Evolutionary conservation across 176 grass and related monocot genomes (phyloP).

Genomic region (Calamus simplicifolius): DNA sequence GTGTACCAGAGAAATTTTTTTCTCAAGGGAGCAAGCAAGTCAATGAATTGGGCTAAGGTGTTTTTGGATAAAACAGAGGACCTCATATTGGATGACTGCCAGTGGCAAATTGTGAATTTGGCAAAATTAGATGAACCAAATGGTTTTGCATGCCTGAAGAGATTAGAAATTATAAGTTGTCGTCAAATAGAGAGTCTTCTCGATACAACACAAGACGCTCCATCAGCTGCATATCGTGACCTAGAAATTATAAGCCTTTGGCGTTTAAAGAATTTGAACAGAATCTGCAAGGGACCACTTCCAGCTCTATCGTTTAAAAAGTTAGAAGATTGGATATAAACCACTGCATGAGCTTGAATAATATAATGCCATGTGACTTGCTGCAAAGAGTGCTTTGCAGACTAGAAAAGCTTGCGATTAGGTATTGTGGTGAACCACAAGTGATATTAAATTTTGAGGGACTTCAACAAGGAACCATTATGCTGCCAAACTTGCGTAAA

Average conservation of each 20-base stretch:
- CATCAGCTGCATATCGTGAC: conserved; percentile 1
- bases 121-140: neutral
- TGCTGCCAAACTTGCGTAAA: conserved; percentile 1
- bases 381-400: conserved; percentile 12
- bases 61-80: conserved; percentile 10
- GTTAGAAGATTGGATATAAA: conserved; percentile 5
- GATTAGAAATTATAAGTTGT: conserved; percentile 7
- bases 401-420: neutral
- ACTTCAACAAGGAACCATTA: neutral
- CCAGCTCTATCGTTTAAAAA: conserved; percentile 7
- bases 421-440: neutral
- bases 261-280: conserved; percentile 7
- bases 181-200: conserved; percentile 8
- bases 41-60: conserved; percentile 2
- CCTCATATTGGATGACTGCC: conserved; percentile 6
- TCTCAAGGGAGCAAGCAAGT: conserved; percentile 3
- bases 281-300: conserved; percentile 4
- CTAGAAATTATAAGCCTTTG: conserved; percentile 12
- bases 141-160: conserved; percentile 18
- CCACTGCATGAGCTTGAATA: conserved; percentile 1
- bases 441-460: conserved; percentile 7
- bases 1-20: conserved; percentile 5
- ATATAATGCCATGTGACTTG: conserved; percentile 11
- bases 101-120: neutral
- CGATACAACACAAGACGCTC: neutral